Base-by-base conservation (phyloP, 2,329 filamentous ascomycete species). In the Xylaria arbuscula region DNA sequence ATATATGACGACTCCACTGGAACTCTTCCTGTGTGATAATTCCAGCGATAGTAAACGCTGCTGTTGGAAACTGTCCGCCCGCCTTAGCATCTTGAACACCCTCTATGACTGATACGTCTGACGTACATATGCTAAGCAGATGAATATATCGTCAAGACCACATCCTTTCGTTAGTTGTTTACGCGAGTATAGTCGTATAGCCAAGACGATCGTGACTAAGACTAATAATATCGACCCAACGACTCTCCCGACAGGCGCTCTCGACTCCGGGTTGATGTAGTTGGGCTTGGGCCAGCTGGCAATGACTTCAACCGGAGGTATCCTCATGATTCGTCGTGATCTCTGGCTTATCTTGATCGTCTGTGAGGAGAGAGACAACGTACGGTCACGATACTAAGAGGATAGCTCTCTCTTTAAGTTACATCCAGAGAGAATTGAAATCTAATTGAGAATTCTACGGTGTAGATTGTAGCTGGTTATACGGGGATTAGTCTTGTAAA, bases 91-190 rank as follows among this genome's bases (percentile, higher is more conserved):
- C 64, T 4, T 24, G 19, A 55, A 34, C 3, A n/a, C 53, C 34
- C 13, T 19, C 13, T 40, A 17, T 38, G 10, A 11, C 1, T 10
- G 47, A 4, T 19, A 3, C 54, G 36, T 15, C 42, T 17, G 36
- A 68, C 75, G 48, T 74, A 81, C 78, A 61, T 77, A 81, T 69
- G 81, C 79, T n/a, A 78, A 42, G 15, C 78, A 63, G 48, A 81
- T 80, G 15, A 82, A 73, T 13, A 78, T 68, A 64, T 82, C 81
- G 47, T 82, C 81, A 10, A 77, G 71, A 17, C 79, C 78, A 54
- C 81, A 77, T 6, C 77, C 77, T n/a, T 74, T 74, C 0, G 80
- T 79, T 7, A 81, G 76, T 45, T 67, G 68, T 60, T 73, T 73
- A 13, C 80, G 77, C 11, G 80, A 76, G 62, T 80, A 82, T 24